phyloP scores from a whole-genome alignment of 2,329 filamentous ascomycete genomes.

The Dactylella cylindrospora region DNA sequence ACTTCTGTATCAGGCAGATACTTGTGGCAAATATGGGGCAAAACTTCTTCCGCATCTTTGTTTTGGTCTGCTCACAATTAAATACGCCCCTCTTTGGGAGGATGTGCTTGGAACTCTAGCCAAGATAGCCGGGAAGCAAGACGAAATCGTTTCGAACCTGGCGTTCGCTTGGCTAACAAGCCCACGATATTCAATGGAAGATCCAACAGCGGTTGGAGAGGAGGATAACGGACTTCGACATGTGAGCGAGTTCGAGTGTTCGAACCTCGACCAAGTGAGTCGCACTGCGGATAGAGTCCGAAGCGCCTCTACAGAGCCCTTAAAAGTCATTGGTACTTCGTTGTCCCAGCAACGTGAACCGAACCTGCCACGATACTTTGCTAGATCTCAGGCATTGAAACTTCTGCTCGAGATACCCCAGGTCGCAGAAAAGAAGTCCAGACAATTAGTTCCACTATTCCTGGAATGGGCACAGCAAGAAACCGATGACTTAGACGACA shows the following conservation, averaged over 20 bases:
- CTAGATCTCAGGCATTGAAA: slow-evolving; percentile 75
- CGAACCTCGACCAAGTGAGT: slow-evolving; percentile 66
- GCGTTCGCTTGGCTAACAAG: slow-evolving; percentile 72
- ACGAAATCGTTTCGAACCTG: slow-evolving; percentile 69
- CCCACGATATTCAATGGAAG: slow-evolving; percentile 37
- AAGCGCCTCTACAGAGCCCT: not conserved
- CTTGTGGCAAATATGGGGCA: slow-evolving; percentile 17
- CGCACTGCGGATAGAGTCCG: slow-evolving; percentile 57
- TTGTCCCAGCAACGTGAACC: slow-evolving; percentile 16
- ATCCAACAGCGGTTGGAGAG: slow-evolving; percentile 46
- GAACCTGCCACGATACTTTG: slow-evolving; percentile 50
- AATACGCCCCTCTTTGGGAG: slow-evolving; percentile 82
- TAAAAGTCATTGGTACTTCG: not conserved
- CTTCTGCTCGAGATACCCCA: slow-evolving; percentile 72
- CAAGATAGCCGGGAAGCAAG: slow-evolving; percentile 70
- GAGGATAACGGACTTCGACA: slow-evolving; percentile 52
- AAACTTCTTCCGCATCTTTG: slow-evolving; percentile 31
- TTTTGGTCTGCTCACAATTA: slow-evolving; percentile 72
- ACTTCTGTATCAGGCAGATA: slow-evolving; percentile 54
- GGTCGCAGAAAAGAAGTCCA: slow-evolving; percentile 82
- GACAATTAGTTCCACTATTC: slow-evolving; percentile 80
- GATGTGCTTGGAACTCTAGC: slow-evolving; percentile 75
- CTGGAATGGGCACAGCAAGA: slow-evolving; percentile 67
- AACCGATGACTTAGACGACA: slow-evolving; percentile 54
- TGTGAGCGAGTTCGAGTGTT: slow-evolving; percentile 80